These are phyloP conservation scores for Phialocephala sp. DNA, from an alignment of 2,329 filamentous ascomycete genomes.

Conservation along the genomic window DNA sequence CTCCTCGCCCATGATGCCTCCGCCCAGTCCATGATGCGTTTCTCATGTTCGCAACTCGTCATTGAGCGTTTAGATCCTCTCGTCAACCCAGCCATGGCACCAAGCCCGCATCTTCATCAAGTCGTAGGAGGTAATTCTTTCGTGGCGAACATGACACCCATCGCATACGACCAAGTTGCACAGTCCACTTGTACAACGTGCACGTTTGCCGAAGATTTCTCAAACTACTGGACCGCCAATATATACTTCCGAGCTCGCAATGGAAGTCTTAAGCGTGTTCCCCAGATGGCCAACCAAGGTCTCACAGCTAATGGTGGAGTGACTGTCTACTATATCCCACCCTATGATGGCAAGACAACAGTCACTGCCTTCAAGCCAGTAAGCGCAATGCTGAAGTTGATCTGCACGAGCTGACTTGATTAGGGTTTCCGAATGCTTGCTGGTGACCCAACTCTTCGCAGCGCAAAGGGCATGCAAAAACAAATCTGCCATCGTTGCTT, in stretches of 20 bases:
- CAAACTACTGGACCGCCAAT: constrained; percentile 44
- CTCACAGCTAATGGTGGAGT: constrained; percentile 46
- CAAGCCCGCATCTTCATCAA: constrained; percentile 31
- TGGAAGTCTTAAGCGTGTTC: constrained; percentile 42
- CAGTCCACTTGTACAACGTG: constrained; percentile 42
- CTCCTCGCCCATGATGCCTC: constrained; percentile 10
- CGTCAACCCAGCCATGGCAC: constrained; percentile 25
- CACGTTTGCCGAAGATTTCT: constrained; percentile 45
- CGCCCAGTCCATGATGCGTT: constrained; percentile 16
- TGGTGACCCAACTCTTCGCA: constrained; percentile 47
- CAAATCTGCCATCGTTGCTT: constrained; percentile 64
- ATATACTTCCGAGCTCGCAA: constrained; percentile 42
- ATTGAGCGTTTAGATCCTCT: constrained; percentile 33
- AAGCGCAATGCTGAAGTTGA: constrained; percentile 28
- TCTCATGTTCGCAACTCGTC: constrained; percentile 28
- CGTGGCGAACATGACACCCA: constrained; percentile 46
- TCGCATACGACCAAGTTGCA: constrained; percentile 35
- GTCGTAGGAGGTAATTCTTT: constrained; percentile 44
- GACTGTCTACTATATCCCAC: constrained; percentile 47
- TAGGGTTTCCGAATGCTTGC: constrained; percentile 54
- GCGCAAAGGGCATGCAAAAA: constrained; percentile 47
- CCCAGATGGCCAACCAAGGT: constrained; percentile 25
- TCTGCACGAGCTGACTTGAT: neutral
- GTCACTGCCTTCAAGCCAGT: constrained; percentile 47
- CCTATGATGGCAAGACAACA: constrained; percentile 43